Conservation (phyloP, 345 rosid genomes). For the Rhodamnia rubescens region DNA sequence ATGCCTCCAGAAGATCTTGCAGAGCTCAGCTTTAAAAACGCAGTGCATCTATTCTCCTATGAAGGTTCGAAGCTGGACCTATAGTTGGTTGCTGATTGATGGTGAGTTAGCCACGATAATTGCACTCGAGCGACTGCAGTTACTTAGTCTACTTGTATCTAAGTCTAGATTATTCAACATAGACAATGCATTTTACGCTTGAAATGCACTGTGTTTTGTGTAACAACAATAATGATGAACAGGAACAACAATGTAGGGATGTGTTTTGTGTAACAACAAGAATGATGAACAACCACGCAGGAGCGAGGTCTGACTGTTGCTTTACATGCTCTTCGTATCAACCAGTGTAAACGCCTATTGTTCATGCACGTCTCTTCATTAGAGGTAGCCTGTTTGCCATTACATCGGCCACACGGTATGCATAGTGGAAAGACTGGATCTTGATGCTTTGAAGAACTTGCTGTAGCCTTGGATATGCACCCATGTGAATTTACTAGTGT, state of each 20-base stretch:
- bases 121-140: not conserved
- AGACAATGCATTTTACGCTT: not conserved
- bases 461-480: not conserved
- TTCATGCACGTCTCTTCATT: not conserved
- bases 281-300: not conserved
- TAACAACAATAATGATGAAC: not conserved
- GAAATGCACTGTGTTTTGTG: not conserved
- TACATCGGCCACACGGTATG: not conserved
- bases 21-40: conserved; percentile 44
- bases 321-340: not conserved
- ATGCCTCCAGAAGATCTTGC: conserved; percentile 59
- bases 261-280: not conserved
- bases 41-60: conserved; percentile 53
- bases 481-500: not conserved
- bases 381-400: not conserved
- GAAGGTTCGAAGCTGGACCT: conserved; percentile 3
- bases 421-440: not conserved
- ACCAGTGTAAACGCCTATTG: not conserved
- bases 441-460: not conserved
- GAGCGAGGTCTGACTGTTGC: not conserved
- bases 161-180: not conserved
- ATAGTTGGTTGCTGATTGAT: not conserved
- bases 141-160: not conserved
- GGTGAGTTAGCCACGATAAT: not conserved
- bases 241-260: not conserved